Evolutionary conservation across 495 filamentous ascomycete genomes (phyloP).

Genomic region (Penicillium bialowiezense): DNA sequence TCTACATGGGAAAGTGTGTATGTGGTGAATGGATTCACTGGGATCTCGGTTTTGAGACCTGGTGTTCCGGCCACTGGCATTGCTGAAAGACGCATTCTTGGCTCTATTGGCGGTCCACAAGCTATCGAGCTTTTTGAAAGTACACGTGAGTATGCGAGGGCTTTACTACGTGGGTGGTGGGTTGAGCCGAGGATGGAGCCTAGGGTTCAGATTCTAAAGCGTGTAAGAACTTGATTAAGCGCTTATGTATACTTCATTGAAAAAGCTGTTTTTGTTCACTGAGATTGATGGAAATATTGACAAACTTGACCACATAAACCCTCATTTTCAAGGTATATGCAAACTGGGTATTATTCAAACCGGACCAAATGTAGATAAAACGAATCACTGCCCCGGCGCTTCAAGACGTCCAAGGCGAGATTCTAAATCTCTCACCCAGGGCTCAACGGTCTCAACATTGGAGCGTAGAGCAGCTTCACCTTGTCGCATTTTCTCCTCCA

Average conservation of each 20-base stretch:
- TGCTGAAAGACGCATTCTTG: constrained; percentile 30
- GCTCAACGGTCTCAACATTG: constrained; percentile 78
- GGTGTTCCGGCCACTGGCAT: constrained; percentile 34
- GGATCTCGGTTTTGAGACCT: constrained; percentile 62
- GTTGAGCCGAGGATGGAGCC: constrained; percentile 41
- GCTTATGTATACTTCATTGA: no score
- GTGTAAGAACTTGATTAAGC: constrained; percentile 5
- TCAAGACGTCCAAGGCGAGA: constrained; percentile 60
- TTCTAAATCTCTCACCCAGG: constrained; percentile 89
- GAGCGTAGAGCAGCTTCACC: constrained; percentile 65
- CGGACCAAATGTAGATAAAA: constrained; percentile 8
- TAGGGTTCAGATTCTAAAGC: constrained; percentile 34
- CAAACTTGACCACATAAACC: constrained; percentile 3
- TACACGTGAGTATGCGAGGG: constrained; percentile 19
- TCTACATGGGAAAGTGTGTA: constrained; percentile 67
- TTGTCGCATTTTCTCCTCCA: constrained; percentile 69
- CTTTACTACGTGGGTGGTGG: constrained; percentile 40
- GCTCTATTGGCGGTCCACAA: constrained; percentile 15
- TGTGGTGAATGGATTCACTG: constrained; percentile 67
- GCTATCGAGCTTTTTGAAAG: constrained; percentile 22
- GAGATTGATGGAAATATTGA: constrained; percentile 1
- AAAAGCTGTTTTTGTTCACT: background rate
- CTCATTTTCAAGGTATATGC: constrained; percentile 6
- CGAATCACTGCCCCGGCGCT: constrained; percentile 10
- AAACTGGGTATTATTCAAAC: constrained; percentile 12